These are phyloP conservation scores for Solanum corneliomulleri DNA, from an alignment of 257 asterid species.

Conservation along the genomic window DNA sequence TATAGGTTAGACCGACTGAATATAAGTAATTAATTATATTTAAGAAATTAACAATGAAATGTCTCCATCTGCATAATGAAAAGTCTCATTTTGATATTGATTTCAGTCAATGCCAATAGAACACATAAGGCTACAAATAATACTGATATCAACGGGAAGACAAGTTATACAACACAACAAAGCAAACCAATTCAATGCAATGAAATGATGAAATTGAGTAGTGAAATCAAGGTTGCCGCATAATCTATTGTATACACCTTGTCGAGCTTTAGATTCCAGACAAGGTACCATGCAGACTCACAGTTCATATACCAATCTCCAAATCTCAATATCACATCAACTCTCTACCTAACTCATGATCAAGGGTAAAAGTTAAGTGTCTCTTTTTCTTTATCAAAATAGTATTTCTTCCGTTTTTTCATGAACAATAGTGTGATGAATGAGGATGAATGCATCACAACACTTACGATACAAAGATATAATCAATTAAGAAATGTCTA, in stretches of 20 bases:
- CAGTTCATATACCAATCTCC: neutral
- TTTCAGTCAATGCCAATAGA: neutral
- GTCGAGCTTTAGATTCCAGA: too few relatives aligned
- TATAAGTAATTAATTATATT: too few relatives aligned
- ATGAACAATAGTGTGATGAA: neutral
- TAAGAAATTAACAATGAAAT: neutral
- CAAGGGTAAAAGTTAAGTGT: neutral
- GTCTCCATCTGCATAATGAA: neutral
- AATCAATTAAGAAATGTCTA: neutral
- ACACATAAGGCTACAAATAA: neutral
- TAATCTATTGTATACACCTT: neutral
- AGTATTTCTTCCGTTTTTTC: neutral
- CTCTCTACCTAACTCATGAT: neutral
- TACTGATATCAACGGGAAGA: neutral
- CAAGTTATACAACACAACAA: neutral
- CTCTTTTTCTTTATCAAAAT: neutral
- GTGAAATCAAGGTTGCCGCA: neutral
- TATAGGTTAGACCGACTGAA: too few relatives aligned
- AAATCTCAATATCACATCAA: too few relatives aligned
- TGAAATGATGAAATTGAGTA: neutral
- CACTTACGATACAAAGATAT: neutral
- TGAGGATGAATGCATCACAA: neutral
- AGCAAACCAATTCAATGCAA: too few relatives aligned
- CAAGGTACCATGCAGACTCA: neutral
- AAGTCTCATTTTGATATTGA: neutral